These are phyloP conservation scores for Solanum medicagineum DNA, from an alignment of 257 asterid genomes.

Conservation along the genomic window DNA sequence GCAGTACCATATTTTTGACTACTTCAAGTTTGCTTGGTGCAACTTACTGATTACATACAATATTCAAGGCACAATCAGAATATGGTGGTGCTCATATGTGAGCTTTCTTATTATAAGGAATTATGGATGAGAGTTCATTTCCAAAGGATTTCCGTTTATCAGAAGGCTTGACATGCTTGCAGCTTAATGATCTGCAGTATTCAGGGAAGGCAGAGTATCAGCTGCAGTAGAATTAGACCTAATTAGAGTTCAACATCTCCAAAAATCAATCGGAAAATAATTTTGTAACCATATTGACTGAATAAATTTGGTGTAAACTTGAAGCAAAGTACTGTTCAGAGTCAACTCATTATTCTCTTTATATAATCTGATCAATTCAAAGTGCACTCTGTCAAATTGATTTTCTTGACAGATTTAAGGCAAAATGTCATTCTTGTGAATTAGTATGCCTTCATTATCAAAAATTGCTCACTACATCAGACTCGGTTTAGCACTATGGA, in stretches of 20 bases:
- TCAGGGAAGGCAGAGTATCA: neutral
- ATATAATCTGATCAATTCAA: neutral
- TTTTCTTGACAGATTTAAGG: neutral
- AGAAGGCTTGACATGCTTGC: neutral
- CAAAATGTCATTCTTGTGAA: neutral
- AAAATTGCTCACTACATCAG: neutral
- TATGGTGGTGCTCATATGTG: neutral
- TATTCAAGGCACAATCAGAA: neutral
- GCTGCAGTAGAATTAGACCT: neutral
- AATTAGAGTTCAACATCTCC: neutral
- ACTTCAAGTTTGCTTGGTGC: too few species aligned
- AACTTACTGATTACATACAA: too few species aligned
- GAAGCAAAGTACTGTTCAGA: neutral
- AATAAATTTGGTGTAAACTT: too few species aligned
- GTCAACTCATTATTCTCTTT: neutral
- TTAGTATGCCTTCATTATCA: neutral
- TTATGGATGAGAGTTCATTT: too few species aligned
- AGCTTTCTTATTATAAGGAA: too few species aligned
- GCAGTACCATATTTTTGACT: too few species aligned
- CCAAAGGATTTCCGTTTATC: neutral
- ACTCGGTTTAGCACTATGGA: neutral
- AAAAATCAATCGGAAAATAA: neutral
- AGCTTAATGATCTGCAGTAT: too few species aligned
- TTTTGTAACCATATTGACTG: neutral
- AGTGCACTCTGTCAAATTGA: neutral